phyloP scores from a whole-genome alignment of 176 grass and related monocot species.

The Oryza meyeriana region DNA sequence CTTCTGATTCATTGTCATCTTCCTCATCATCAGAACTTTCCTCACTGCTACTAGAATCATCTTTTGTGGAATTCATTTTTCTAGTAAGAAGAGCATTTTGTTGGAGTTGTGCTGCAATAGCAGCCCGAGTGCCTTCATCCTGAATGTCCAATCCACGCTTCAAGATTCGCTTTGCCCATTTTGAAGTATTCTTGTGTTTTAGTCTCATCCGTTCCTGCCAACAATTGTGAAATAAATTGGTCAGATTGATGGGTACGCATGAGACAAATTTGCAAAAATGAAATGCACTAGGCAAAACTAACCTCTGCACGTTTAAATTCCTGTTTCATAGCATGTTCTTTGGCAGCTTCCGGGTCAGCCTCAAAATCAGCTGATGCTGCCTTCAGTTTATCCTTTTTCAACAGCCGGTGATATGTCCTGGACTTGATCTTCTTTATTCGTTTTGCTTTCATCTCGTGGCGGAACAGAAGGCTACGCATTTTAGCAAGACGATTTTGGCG shows the following conservation, averaged over 20 bases:
- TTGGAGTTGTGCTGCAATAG: constrained; percentile 76
- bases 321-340: constrained; percentile 69
- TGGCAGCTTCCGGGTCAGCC: constrained; percentile 71
- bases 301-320: constrained; percentile 96
- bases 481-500: constrained; percentile 82
- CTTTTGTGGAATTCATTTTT: constrained; percentile 87
- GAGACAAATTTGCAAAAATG: constrained; percentile 8
- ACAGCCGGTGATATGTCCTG: constrained; percentile 88
- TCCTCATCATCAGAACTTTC: constrained; percentile 73
- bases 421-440: constrained; percentile 97
- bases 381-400: constrained; percentile 83
- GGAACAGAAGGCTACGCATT: constrained; percentile 97
- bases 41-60: constrained; percentile 65
- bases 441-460: constrained; percentile 91
- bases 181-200: constrained; percentile 89
- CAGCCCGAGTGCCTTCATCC: constrained; percentile 88
- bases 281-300: not conserved
- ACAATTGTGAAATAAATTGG: constrained; percentile 16
- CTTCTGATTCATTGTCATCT: constrained; percentile 32
- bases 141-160: constrained; percentile 77
- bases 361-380: constrained; percentile 57
- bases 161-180: constrained; percentile 83
- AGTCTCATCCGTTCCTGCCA: constrained; percentile 84
- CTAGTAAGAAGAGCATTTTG: constrained; percentile 73
- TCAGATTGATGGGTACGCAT: not conserved